Percentiles rank a stretch among this genome's conserved stretches.
Evolutionary conservation across 2,329 filamentous ascomycete genomes (phyloP).

Genomic region (Bipolaris zeicola): DNA sequence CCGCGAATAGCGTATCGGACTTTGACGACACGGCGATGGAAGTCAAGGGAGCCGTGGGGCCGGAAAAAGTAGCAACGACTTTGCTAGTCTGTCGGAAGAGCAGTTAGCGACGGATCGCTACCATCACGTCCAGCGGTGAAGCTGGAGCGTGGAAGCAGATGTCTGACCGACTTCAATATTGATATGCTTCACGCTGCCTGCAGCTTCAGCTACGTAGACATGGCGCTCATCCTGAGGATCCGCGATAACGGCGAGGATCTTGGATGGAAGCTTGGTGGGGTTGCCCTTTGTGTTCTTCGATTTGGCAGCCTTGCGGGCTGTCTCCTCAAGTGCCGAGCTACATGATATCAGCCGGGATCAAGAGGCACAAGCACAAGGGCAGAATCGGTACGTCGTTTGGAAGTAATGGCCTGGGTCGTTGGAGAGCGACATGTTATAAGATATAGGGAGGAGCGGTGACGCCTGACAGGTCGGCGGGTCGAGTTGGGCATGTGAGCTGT

Average conservation of each 20-base stretch:
- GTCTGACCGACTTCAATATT: constrained; percentile 72
- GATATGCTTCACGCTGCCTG: constrained; percentile 77
- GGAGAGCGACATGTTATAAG: constrained; percentile 42
- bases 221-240: constrained; percentile 68
- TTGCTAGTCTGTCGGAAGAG: constrained; percentile 36
- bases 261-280: constrained; percentile 81
- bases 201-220: constrained; percentile 84
- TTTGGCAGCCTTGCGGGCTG: constrained; percentile 70
- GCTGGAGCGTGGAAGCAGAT: constrained; percentile 17
- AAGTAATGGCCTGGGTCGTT: constrained; percentile 83
- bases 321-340: constrained; percentile 58
- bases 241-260: constrained; percentile 75
- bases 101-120: constrained; percentile 18
- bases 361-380: background rate
- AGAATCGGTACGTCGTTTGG: constrained; percentile 77
- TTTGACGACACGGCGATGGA: constrained; percentile 40
- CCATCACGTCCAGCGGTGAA: constrained; percentile 1
- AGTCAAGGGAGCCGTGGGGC: constrained; percentile 74
- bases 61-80: constrained; percentile 63
- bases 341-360: constrained; percentile 24
- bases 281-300: constrained; percentile 82
- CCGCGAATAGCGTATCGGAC: constrained; percentile 71
- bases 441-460: constrained; percentile 17
- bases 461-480: constrained; percentile 5
- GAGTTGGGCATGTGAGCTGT: constrained; percentile 15